Evolutionary conservation across 345 rosid genomes (phyloP).

Genomic region (Aurinia saxatilis): DNA sequence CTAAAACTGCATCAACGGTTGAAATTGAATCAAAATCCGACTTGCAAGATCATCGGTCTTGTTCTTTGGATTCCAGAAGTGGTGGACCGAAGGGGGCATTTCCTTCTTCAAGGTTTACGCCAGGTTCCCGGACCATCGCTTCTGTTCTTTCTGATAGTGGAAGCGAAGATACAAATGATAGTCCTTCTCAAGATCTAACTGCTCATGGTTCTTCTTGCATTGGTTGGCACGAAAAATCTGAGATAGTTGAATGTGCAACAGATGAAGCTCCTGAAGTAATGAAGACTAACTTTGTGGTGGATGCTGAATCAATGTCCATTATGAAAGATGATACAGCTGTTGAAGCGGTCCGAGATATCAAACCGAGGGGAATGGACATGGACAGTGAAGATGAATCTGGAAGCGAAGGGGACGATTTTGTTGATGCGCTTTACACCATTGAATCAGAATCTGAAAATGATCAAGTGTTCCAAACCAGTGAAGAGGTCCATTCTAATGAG

Average conservation of each 20-base stretch:
- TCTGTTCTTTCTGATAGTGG: slow-evolving; percentile 37
- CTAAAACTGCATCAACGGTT: slow-evolving; percentile 16
- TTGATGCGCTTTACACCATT: slow-evolving; percentile 90
- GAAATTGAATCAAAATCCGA: background rate
- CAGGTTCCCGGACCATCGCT: slow-evolving; percentile 33
- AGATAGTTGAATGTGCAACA: slow-evolving; percentile 38
- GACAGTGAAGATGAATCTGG: slow-evolving; percentile 44
- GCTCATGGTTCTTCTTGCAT: slow-evolving; percentile 39
- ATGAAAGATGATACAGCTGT: slow-evolving; percentile 35
- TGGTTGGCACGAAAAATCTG: slow-evolving; percentile 76
- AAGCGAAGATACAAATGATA: slow-evolving; percentile 29
- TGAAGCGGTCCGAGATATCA: slow-evolving; percentile 50
- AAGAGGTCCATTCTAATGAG: slow-evolving; percentile 12
- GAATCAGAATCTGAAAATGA: slow-evolving; percentile 65
- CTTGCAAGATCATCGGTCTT: slow-evolving; percentile 33
- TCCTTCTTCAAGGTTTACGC: slow-evolving; percentile 32
- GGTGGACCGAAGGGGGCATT: slow-evolving; percentile 38
- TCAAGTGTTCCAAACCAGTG: slow-evolving; percentile 13
- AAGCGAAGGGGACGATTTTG: slow-evolving; percentile 65
- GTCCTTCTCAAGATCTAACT: slow-evolving; percentile 37
- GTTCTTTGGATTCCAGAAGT: slow-evolving; percentile 54
- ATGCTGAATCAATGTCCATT: slow-evolving; percentile 19
- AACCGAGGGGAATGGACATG: slow-evolving; percentile 9
- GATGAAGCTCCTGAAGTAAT: slow-evolving; percentile 23
- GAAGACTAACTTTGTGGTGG: background rate